Evolutionary conservation across 2,329 filamentous ascomycete species (phyloP), one percentile per base, ranked within the genome.

Genomic region (Orbilia ellipsospora): DNA sequence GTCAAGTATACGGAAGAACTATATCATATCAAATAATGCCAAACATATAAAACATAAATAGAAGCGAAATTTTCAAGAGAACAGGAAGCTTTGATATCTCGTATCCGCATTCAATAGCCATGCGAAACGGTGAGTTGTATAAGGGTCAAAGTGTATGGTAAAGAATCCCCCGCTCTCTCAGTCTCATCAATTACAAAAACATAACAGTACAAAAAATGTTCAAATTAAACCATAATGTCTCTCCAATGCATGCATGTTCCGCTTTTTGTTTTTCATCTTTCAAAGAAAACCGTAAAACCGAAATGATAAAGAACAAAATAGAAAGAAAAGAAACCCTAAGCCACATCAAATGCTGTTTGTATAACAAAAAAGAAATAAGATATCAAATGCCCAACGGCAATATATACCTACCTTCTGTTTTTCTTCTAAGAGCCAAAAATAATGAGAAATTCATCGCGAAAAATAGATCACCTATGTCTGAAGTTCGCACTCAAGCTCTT

Each of bases 401-500:
- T 5, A 36, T 12, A 61, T 60, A 20, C 48, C 52, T 65, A 60
- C 48, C 48, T 45, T 54, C n/a, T 45, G 23, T 51, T 10, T 61
- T 63, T 51, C 50, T 23, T 1, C 7, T 13, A 6, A 12, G 18
- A 52, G 59, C 44, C 20, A 59, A 54, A 54, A 8, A 51, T 51
- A 8, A 44, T 45, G 44, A 31, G 54, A 50, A 26, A 52, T 36
- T 18, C 8, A 36, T 60, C 36, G 42, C 15, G 23, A 50, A 18
- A 48, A 48, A 42, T 40, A 62, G 4, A 56, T 65, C 60, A 76
- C 62, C 66, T 75, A 8, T 75, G 59, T 23, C 59, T 69, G 36
- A 70, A 70, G 42, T 60, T 76, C 20, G 73, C 73, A 28, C 77
- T 78, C 68, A 80, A 77, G 52, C 78, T 79, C 31, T 78, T 78